Evolutionary conservation across 2,329 filamentous ascomycete genomes (phyloP).

Genomic region (Xylariaceae sp.): DNA sequence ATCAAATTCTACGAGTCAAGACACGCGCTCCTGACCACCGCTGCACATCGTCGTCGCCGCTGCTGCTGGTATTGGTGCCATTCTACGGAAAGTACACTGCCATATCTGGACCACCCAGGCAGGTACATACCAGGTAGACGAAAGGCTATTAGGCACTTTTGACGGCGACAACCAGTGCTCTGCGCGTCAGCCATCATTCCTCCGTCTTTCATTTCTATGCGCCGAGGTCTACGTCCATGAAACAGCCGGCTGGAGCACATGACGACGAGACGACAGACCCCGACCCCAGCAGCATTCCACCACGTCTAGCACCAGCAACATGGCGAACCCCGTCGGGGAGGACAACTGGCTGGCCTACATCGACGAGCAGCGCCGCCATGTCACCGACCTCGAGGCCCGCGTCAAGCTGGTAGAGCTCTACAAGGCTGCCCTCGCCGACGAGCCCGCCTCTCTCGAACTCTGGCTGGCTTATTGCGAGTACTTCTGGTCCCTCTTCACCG

Average conservation of each 20-base stretch:
- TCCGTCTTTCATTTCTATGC: too few relatives aligned
- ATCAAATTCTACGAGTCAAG: too few relatives aligned
- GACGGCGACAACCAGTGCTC: too few relatives aligned
- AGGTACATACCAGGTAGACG: too few relatives aligned
- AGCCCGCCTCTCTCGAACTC: conserved; percentile 68
- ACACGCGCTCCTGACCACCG: too few relatives aligned
- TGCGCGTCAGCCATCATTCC: too few relatives aligned
- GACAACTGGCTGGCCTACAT: conserved; percentile 74
- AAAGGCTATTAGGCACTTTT: too few relatives aligned
- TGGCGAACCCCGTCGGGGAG: conserved; percentile 65
- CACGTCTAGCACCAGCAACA: conserved; percentile 22
- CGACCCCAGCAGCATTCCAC: conserved; percentile 1
- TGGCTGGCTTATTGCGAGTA: conserved; percentile 79
- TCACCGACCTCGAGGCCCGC: conserved; percentile 61
- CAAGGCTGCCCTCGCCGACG: conserved; percentile 64
- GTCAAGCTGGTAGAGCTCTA: conserved; percentile 69
- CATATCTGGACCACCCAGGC: too few relatives aligned
- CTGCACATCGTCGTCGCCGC: too few relatives aligned
- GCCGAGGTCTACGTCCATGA: too few relatives aligned
- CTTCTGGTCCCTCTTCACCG: conserved; percentile 66
- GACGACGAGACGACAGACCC: conserved; percentile 11
- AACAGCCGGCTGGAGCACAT: conserved; percentile 7
- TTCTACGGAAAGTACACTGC: too few relatives aligned
- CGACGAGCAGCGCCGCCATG: conserved; percentile 62
- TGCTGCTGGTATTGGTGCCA: too few relatives aligned